Base-by-base conservation (phyloP, 2,329 filamentous ascomycete genomes). In the Nemania sp. region DNA sequence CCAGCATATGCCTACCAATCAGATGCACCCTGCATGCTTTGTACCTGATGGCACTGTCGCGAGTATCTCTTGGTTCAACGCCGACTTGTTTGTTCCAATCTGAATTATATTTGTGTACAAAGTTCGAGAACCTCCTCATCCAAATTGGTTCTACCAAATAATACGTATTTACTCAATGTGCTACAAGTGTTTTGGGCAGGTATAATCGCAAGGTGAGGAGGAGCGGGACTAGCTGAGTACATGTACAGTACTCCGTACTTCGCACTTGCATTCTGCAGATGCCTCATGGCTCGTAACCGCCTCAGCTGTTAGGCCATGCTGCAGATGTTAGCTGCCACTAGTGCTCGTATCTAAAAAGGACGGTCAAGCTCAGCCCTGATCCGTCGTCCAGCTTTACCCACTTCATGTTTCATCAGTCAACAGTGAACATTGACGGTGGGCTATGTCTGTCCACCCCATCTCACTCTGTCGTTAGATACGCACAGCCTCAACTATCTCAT, bases 351-450 rank as follows among this genome's bases (percentile, higher is more conserved):
- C 37, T 15, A 46, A 57, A 56, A 57, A 49, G 2, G 41, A 57
- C 54, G 28, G 54, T 57, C 54, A 40, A 31, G 45, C 54, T 49
- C 44, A 42, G 40, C 23, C 54, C 15, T 49, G 49, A 19, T 28
- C 23, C 8, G 9, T 19, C 42, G 22, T 40, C 39, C 15, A 8
- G 5, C 33, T 5, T 36, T 6, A 8, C 33, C 33, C 33, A 3
- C 33, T 19, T 15, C 40, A 36, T 40, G 44, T 44, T 53, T 52
- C 54, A 42, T 45, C 53, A 49, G 52, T 53, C 44, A 53, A n/a
- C n/a, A n/a, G n/a, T n/a, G n/a, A n/a, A n/a, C n/a, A n/a, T n/a
- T n/a, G n/a, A n/a, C n/a, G n/a, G n/a, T n/a, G n/a, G n/a, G n/a
- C n/a, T n/a, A n/a, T n/a, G n/a, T n/a, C 12, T 6, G 33, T 42